Conservation (phyloP, 345 rosid species). For the Passiflora organensis region DNA sequence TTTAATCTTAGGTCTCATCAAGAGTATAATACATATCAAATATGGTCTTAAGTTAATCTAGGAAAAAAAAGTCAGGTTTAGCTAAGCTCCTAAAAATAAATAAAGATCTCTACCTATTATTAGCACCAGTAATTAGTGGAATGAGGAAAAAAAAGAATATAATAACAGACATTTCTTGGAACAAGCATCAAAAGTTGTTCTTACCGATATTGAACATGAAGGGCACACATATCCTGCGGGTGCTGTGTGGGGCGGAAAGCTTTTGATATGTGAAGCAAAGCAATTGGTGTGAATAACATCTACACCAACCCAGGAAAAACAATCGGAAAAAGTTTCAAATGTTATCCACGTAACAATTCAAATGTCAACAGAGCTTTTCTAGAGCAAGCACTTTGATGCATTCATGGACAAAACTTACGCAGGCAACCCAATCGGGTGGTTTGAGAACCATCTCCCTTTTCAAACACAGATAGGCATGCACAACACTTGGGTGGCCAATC, state of each 20-base stretch:
- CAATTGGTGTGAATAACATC: slow-evolving; percentile 91
- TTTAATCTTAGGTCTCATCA: no score
- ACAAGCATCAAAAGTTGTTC: slow-evolving; percentile 6
- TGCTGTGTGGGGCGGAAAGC: slow-evolving; percentile 93
- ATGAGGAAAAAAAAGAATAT: neutral
- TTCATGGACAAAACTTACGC: slow-evolving; percentile 59
- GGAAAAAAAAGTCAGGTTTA: no score
- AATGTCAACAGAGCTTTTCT: slow-evolving; percentile 4
- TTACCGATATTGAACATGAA: slow-evolving; percentile 78
- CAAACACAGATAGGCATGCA: slow-evolving; percentile 64
- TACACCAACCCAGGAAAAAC: slow-evolving; percentile 17
- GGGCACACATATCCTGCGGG: slow-evolving; percentile 96
- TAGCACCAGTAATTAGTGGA: neutral
- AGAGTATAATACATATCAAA: no score
- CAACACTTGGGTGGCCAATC: slow-evolving; percentile 96
- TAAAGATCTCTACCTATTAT: neutral
- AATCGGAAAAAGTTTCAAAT: slow-evolving; percentile 17
- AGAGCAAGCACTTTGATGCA: slow-evolving; percentile 12
- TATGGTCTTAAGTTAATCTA: no score
- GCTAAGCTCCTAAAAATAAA: neutral
- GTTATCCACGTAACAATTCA: slow-evolving; percentile 9
- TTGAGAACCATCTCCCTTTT: slow-evolving; percentile 56
- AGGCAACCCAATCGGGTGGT: slow-evolving; percentile 96
- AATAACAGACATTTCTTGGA: neutral
- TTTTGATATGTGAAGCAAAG: slow-evolving; percentile 70